Evolutionary conservation across 192 early-diverging fungal genomes (phyloP).

Genomic region (Gamsiella multidivaricata): DNA sequence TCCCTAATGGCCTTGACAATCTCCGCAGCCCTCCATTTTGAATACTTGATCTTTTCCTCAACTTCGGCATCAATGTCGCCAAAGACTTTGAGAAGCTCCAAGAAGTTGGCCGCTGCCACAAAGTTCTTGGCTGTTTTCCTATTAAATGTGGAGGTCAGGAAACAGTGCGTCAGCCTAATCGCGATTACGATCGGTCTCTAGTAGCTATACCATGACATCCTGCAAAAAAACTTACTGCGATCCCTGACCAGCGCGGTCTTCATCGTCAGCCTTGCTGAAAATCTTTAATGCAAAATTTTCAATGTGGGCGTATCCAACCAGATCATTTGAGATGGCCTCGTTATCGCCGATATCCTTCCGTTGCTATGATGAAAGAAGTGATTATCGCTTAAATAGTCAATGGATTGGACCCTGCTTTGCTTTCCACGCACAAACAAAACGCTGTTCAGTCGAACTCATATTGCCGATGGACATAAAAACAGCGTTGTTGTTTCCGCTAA

Average conservation of each 20-base stretch:
- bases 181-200: no score
- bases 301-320: conserved; percentile 81
- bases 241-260: conserved; percentile 85
- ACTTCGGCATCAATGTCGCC: conserved; percentile 77
- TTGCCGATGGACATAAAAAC: no score
- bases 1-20: conserved; percentile 92
- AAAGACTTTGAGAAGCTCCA: conserved; percentile 89
- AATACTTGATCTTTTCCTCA: conserved; percentile 92
- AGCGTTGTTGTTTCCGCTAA: conserved; percentile 46
- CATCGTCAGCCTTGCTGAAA: conserved; percentile 91
- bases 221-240: conserved; percentile 70
- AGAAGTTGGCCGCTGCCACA: conserved; percentile 88
- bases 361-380: conserved; percentile 60
- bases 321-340: conserved; percentile 81
- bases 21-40: conserved; percentile 95
- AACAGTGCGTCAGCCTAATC: no score
- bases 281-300: conserved; percentile 92
- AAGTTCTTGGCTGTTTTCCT: conserved; percentile 92
- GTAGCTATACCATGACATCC: no score
- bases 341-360: conserved; percentile 71
- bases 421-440: no score
- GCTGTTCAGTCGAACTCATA: no score
- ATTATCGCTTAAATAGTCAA: no score
- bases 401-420: no score
- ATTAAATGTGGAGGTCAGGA: conserved; percentile 6